These are phyloP conservation scores for Ogataea thermomethanolica DNA, from an alignment of 805 yeast genomes.

Conservation along the genomic window DNA sequence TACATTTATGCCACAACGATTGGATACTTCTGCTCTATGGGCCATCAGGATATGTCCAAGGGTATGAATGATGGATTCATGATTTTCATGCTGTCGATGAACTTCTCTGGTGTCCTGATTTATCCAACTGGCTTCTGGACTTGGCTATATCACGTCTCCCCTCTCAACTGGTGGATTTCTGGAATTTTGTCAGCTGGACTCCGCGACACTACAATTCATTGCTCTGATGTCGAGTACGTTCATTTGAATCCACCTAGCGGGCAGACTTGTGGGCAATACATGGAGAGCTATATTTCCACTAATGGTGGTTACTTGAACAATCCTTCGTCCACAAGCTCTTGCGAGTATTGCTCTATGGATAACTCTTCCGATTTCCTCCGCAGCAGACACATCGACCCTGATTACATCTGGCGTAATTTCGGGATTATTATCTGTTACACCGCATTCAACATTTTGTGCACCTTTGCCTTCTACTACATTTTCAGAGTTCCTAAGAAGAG, in stretches of 20 bases:
- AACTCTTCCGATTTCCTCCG: constrained; percentile 45
- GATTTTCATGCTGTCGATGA: constrained; percentile 54
- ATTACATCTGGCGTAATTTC: constrained; percentile 55
- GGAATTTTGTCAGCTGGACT: constrained; percentile 52
- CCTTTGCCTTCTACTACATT: constrained; percentile 40
- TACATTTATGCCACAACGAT: constrained; percentile 51
- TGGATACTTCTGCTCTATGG: constrained; percentile 55
- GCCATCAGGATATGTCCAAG: constrained; percentile 50
- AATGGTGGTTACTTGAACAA: constrained; percentile 47
- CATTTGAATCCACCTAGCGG: constrained; percentile 47
- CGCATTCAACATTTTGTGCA: constrained; percentile 34
- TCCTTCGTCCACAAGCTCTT: constrained; percentile 42
- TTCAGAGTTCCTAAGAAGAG: constrained; percentile 62
- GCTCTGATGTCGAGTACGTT: constrained; percentile 46
- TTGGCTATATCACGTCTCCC: constrained; percentile 67
- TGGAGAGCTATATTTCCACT: constrained; percentile 33
- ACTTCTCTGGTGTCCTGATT: constrained; percentile 72
- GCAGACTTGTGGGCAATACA: constrained; percentile 52
- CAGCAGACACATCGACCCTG: constrained; percentile 37
- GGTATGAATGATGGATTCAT: constrained; percentile 58
- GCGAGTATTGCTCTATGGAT: constrained; percentile 56
- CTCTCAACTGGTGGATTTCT: constrained; percentile 58
- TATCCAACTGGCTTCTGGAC: constrained; percentile 62
- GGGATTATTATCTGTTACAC: constrained; percentile 49
- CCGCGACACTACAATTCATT: constrained; percentile 43